Conservation (phyloP, 805 yeast genomes). For the Lipomyces yamadae region DNA sequence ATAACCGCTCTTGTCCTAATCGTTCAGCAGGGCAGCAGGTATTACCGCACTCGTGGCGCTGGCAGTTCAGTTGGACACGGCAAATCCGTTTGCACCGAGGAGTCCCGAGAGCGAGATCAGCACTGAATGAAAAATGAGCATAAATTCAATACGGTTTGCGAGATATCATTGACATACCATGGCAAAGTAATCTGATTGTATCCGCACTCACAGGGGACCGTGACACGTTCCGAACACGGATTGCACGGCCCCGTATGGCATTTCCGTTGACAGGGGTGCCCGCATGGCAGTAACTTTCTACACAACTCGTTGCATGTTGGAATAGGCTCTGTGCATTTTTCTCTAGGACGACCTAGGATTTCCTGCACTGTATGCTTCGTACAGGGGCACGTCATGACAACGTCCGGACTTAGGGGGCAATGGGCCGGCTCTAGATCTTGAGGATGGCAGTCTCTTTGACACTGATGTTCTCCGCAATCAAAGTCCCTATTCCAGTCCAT, state of each 20-base stretch:
- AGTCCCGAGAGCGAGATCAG: slow-evolving; percentile 26
- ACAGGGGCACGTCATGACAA: slow-evolving; percentile 74
- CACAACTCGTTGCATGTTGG: slow-evolving; percentile 75
- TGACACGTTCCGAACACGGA: slow-evolving; percentile 62
- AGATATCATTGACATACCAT: slow-evolving; percentile 26
- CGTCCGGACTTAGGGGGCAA: slow-evolving; percentile 70
- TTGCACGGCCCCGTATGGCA: slow-evolving; percentile 84
- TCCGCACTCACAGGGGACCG: slow-evolving; percentile 66
- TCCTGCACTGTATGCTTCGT: slow-evolving; percentile 62
- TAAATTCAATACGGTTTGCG: neutral
- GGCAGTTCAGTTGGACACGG: slow-evolving; percentile 73
- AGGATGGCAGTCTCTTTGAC: slow-evolving; percentile 60
- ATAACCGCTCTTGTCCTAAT: slow-evolving; percentile 55
- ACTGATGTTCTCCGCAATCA: slow-evolving; percentile 68
- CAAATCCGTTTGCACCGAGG: slow-evolving; percentile 77
- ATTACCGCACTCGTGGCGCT: slow-evolving; percentile 74
- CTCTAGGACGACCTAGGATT: slow-evolving; percentile 50
- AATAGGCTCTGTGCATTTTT: slow-evolving; percentile 72
- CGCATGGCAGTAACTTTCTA: slow-evolving; percentile 68
- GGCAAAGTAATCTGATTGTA: slow-evolving; percentile 41
- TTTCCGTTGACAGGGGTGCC: slow-evolving; percentile 65
- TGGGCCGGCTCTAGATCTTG: slow-evolving; percentile 48
- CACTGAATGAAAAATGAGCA: neutral
- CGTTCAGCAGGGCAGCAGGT: slow-evolving; percentile 74
- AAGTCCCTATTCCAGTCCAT: slow-evolving; percentile 43